phyloP scores from a whole-genome alignment of 2,329 filamentous ascomycete genomes.

The Clonostachys chloroleuca region DNA sequence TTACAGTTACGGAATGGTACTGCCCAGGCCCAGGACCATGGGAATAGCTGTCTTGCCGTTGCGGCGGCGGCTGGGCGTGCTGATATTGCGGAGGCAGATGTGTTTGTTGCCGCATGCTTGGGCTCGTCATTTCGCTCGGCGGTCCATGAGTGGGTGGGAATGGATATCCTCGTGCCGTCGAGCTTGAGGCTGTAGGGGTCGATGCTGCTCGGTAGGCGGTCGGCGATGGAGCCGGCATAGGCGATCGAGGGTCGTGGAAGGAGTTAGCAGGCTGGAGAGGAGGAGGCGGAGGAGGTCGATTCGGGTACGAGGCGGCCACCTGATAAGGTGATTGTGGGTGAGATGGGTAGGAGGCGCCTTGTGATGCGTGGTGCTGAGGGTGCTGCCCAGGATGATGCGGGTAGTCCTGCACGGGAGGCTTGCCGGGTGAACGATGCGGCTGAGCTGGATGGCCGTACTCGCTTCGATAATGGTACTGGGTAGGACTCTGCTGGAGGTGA shows the following conservation, averaged over 20 bases:
- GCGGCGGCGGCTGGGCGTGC: slow-evolving; percentile 6
- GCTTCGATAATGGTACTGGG: slow-evolving; percentile 38
- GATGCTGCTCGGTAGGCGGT: slow-evolving; percentile 47
- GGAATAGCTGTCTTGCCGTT: slow-evolving; percentile 36
- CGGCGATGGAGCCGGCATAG: slow-evolving; percentile 34
- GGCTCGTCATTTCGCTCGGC: slow-evolving; percentile 39
- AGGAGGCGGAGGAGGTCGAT: slow-evolving; percentile 35
- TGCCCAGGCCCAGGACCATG: slow-evolving; percentile 28
- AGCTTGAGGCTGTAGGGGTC: slow-evolving; percentile 29
- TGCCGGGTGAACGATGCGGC: slow-evolving; percentile 43
- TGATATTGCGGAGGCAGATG: slow-evolving; percentile 36
- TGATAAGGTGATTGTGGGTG: slow-evolving; percentile 29
- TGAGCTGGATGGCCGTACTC: slow-evolving; percentile 43
- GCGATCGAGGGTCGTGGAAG: slow-evolving; percentile 45
- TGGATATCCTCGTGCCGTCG: slow-evolving; percentile 39
- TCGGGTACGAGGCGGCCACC: slow-evolving; percentile 33
- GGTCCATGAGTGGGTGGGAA: slow-evolving; percentile 38
- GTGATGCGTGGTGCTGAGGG: slow-evolving; percentile 15
- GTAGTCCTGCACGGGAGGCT: slow-evolving; percentile 40
- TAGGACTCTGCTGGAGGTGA: slow-evolving; percentile 29
- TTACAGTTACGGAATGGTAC: slow-evolving; percentile 31
- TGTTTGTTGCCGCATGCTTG: slow-evolving; percentile 42
- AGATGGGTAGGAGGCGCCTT: slow-evolving; percentile 21
- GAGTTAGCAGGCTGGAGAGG: slow-evolving; percentile 39
- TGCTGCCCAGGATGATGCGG: slow-evolving; percentile 15